Conservation (phyloP, 1,284 basidiomycete genomes). For the Moniliophthora roreri region DNA sequence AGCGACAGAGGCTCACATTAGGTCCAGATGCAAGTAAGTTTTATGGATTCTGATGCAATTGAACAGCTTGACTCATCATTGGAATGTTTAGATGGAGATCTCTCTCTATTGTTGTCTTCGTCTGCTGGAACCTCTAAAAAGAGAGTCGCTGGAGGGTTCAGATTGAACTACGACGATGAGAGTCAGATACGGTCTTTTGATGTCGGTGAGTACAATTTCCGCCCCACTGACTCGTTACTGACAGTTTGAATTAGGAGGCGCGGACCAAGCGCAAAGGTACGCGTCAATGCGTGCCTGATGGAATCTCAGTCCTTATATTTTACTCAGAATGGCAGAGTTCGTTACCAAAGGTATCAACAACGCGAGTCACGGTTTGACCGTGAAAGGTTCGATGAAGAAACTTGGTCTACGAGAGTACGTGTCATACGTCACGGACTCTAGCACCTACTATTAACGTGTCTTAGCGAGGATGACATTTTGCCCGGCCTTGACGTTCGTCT, state of each 20-base stretch:
- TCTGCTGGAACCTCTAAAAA: not conserved
- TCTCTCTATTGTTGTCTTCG: not conserved
- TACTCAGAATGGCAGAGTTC: constrained; percentile 54
- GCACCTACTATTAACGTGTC: constrained; percentile 6
- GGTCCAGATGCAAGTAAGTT: not conserved
- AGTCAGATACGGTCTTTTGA: constrained; percentile 43
- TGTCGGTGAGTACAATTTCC: constrained; percentile 25
- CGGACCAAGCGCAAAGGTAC: constrained; percentile 44
- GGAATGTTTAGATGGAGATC: not conserved
- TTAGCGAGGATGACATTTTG: constrained; percentile 50
- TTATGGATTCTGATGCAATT: not conserved
- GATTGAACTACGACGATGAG: constrained; percentile 44
- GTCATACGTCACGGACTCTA: not conserved
- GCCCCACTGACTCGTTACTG: not conserved
- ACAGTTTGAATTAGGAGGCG: constrained; percentile 24
- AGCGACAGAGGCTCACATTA: not conserved
- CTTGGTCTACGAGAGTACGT: constrained; percentile 49
- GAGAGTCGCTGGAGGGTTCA: constrained; percentile 30
- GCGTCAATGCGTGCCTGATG: constrained; percentile 7
- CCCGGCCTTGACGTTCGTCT: constrained; percentile 67
- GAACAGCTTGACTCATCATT: not conserved
- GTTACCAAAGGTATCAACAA: constrained; percentile 59
- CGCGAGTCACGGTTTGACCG: constrained; percentile 48
- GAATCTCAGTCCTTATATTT: not conserved
- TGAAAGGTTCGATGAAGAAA: constrained; percentile 48